These are phyloP conservation scores for Coemansia sp. DNA, from an alignment of 192 early-diverging fungal genomes.

Conservation along the genomic window DNA sequence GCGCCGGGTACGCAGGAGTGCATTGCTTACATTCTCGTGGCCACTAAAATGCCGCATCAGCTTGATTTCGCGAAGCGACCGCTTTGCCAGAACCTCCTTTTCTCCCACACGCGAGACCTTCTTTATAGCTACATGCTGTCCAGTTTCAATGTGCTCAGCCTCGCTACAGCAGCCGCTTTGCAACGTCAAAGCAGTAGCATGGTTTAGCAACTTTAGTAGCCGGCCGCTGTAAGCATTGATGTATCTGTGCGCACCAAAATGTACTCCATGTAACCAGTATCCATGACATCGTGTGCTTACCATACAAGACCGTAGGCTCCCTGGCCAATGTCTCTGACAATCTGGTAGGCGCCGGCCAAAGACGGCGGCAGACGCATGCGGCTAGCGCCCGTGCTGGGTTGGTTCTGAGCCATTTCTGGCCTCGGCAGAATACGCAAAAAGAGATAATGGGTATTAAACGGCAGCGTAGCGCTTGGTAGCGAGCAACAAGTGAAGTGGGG, in stretches of 20 bases:
- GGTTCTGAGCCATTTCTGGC: slow-evolving; percentile 25
- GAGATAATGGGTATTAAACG: neutral
- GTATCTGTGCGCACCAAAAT: too few species aligned
- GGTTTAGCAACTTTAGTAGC: too few species aligned
- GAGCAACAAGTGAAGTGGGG: too few species aligned
- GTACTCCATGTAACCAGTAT: too few species aligned
- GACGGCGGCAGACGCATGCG: slow-evolving; percentile 57
- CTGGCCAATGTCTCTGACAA: slow-evolving; percentile 80
- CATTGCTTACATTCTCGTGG: slow-evolving; percentile 72
- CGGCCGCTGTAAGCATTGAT: too few species aligned
- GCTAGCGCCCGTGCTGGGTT: slow-evolving; percentile 14
- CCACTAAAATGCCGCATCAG: slow-evolving; percentile 88
- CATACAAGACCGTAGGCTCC: slow-evolving; percentile 89
- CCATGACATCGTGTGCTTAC: slow-evolving; percentile 52
- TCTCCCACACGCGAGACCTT: slow-evolving; percentile 81
- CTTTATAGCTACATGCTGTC: slow-evolving; percentile 89
- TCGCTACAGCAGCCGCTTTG: too few species aligned
- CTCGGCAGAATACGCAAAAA: neutral
- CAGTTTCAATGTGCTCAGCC: slow-evolving; percentile 76
- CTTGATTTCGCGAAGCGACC: slow-evolving; percentile 89
- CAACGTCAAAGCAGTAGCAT: neutral
- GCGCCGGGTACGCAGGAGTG: too few species aligned
- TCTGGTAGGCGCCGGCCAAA: slow-evolving; percentile 59
- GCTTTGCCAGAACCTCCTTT: slow-evolving; percentile 80
- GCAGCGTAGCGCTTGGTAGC: too few species aligned